phyloP scores from a whole-genome alignment of 169 alveolate genomes.

The Eimeria brunetti region DNA sequence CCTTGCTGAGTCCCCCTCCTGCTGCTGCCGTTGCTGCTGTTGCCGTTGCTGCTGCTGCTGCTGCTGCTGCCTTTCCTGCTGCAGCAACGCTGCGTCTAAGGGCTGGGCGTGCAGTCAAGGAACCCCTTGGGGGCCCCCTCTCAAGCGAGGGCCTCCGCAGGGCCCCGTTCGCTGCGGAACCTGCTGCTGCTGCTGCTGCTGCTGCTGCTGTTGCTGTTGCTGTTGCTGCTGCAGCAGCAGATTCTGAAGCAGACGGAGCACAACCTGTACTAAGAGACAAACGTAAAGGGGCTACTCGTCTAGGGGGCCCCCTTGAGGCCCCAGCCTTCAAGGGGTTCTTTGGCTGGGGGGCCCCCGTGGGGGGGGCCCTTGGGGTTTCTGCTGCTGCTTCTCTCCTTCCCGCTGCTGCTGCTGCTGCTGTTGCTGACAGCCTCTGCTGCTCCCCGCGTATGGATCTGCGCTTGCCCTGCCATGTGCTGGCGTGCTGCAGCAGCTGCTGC shows the following conservation, averaged over 20 bases:
- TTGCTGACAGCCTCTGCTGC: neutral
- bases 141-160: neutral
- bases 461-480: slow-evolving; percentile 1
- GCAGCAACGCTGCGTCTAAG: neutral
- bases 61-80: slow-evolving; percentile 21
- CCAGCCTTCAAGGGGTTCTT: neutral
- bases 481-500: neutral
- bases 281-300: neutral
- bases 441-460: neutral
- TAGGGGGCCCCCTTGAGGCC: neutral
- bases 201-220: slow-evolving; percentile 1
- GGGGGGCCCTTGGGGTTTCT: neutral
- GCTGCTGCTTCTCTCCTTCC: neutral
- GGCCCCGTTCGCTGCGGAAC: neutral
- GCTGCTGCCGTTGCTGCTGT: too few relatives aligned
- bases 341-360: neutral
- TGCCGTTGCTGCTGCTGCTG: neutral
- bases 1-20: neutral
- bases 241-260: neutral
- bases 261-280: slow-evolving; percentile 14
- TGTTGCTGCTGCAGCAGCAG: neutral
- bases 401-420: neutral
- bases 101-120: slow-evolving; percentile 1
- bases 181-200: too few relatives aligned
- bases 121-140: neutral